Base-by-base conservation (phyloP, 345 rosid genomes). In the Carallia brachiata region DNA sequence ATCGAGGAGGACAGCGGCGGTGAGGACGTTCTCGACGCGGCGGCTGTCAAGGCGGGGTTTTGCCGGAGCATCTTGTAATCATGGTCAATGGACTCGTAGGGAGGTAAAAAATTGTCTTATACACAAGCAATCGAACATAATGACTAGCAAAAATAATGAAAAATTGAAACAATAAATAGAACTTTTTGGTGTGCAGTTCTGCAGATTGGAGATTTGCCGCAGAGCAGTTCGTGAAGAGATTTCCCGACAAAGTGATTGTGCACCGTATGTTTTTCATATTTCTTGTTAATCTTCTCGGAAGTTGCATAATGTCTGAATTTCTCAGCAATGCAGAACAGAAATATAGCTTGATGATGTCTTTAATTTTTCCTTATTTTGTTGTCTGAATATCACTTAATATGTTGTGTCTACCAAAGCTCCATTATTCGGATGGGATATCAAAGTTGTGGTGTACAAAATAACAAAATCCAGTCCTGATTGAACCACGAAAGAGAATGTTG, bases 131-230 rank as follows among this genome's bases (percentile, higher is more conserved):
- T 4, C 23, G 31, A 36, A 32, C 3, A 30, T 17, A 16, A 34
- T 32, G 53, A 2, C 34, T 55, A 39, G 39, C 23, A 18, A 39
- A 34, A 44, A 9, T 54, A 31, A 60, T 61, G 54, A 71, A 62
- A n/a, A 30, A 36, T 36, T 23, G 12, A 66, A 63, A 34, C 6
- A 5, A 60, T 10, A 50, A 61, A 36, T 61, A 12, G 6, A 63
- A 61, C n/a, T 6, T 63, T 23, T 55, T 44, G 39, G 17, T 18
- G 30, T 71, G 52, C 77, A 93, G 96, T 82, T 85, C 96, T 72
- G 85, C 87, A 77, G 97, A 93, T 77, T 93, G 97, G 98, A 88
- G 82, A 79, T 93, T 81, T 74, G 97, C 96, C 76, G 96, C 97
- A 31, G 85, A 84, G 71, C 93, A 93, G 83, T 90, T 93, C 72